phyloP scores from a whole-genome alignment of 495 filamentous ascomycete species.

The Articulospora tetracladia region DNA sequence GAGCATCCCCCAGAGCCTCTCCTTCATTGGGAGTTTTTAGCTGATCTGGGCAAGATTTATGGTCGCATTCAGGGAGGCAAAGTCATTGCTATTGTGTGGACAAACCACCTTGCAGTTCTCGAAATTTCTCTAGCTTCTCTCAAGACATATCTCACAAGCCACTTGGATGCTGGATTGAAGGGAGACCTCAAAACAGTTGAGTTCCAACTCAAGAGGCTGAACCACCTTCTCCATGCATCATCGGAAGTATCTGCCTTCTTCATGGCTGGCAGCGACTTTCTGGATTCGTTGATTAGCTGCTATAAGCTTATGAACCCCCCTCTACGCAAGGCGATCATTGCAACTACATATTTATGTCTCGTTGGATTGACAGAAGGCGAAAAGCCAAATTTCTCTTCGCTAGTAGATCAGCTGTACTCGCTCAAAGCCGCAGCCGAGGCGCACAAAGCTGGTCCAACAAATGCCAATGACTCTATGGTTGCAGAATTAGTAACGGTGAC shows the following conservation, averaged over 20 bases:
- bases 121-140: constrained; percentile 12
- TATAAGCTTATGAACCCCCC: constrained; percentile 58
- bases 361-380: constrained; percentile 61
- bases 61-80: constrained; percentile 40
- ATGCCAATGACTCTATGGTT: constrained; percentile 51
- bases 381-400: constrained; percentile 61
- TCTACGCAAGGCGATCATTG: constrained; percentile 58
- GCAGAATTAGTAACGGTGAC: constrained; percentile 61
- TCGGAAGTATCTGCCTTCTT: constrained; percentile 56
- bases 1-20: constrained; percentile 40
- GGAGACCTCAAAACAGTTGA: constrained; percentile 45
- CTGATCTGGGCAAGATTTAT: constrained; percentile 52
- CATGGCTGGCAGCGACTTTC: constrained; percentile 77
- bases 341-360: constrained; percentile 68
- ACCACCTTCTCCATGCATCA: constrained; percentile 50
- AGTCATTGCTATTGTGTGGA: constrained; percentile 29
- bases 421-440: constrained; percentile 64
- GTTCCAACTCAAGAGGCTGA: constrained; percentile 38
- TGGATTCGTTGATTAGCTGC: constrained; percentile 66
- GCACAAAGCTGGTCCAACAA: constrained; percentile 45
- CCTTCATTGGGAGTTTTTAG: constrained; percentile 53
- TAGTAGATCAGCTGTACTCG: constrained; percentile 79
- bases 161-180: constrained; percentile 47
- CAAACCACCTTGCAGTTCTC: constrained; percentile 9
- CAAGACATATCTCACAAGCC: constrained; percentile 19